A percentile compares a stretch with the other conserved stretches of the same genome.
Conservation (phyloP, 2,329 filamentous ascomycete species). For the Paecilomyces sp. region DNA sequence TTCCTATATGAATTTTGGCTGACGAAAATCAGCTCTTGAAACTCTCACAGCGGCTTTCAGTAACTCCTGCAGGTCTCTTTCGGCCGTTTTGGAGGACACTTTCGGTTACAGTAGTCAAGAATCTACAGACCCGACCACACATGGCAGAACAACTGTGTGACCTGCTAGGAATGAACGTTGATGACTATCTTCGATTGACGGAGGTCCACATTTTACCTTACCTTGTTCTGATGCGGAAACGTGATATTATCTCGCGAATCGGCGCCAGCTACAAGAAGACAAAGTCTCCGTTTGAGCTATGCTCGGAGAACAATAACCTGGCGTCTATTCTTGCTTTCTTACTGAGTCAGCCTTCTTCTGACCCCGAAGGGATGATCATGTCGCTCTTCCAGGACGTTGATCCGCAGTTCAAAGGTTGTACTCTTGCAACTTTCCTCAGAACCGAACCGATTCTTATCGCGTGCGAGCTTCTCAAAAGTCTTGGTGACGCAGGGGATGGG, state of each 20-base stretch:
- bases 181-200: slow-evolving; percentile 66
- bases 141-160: slow-evolving; percentile 75
- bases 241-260: slow-evolving; percentile 73
- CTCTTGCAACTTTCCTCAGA: slow-evolving; percentile 62
- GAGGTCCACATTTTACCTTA: slow-evolving; percentile 80
- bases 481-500: slow-evolving; percentile 58
- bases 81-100: slow-evolving; percentile 84
- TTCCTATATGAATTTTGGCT: background rate
- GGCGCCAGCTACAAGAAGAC: slow-evolving; percentile 57
- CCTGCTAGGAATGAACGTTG: slow-evolving; percentile 66
- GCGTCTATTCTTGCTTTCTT: slow-evolving; percentile 53
- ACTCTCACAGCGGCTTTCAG: slow-evolving; percentile 58
- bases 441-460: slow-evolving; percentile 69
- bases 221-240: slow-evolving; percentile 70
- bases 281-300: slow-evolving; percentile 53
- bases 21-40: slow-evolving; percentile 50
- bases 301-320: slow-evolving; percentile 52
- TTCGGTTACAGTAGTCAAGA: slow-evolving; percentile 74
- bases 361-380: slow-evolving; percentile 62
- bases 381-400: slow-evolving; percentile 62
- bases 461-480: slow-evolving; percentile 73
- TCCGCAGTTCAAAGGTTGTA: slow-evolving; percentile 59
- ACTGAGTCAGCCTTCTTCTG: slow-evolving; percentile 53
- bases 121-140: slow-evolving; percentile 73
- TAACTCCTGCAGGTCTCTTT: slow-evolving; percentile 63